A percentile compares a stretch with the other conserved stretches of the same genome.
phyloP scores from a whole-genome alignment of 441 rosid genomes.

The Euphorbia schlechtendalii region DNA sequence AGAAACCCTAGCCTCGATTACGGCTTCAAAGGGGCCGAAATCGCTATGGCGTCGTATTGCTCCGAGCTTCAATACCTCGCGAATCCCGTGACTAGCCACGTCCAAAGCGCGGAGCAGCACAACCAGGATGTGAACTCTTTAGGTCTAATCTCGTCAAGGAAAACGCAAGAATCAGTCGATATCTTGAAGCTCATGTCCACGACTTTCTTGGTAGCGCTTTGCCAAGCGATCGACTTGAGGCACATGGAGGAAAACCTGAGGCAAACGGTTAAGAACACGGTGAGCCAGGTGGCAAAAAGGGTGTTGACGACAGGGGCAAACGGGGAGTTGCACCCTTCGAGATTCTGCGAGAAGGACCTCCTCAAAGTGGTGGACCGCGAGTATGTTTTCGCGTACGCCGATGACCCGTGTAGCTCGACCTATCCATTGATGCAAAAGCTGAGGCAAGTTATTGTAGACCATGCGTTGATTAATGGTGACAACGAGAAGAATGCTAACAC shows the following conservation, averaged over 20 bases:
- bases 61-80: slow-evolving; percentile 73
- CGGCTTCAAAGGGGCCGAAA: slow-evolving; percentile 87
- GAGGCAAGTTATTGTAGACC: slow-evolving; percentile 62
- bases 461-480: slow-evolving; percentile 61
- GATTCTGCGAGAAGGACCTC: slow-evolving; percentile 54
- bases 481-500: slow-evolving; percentile 42
- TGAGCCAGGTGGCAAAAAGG: slow-evolving; percentile 43
- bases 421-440: slow-evolving; percentile 65
- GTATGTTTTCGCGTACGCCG: slow-evolving; percentile 49
- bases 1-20: slow-evolving; percentile 70
- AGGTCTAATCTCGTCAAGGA: slow-evolving; percentile 68
- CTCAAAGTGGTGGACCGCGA: slow-evolving; percentile 54
- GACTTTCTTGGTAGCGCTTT: slow-evolving; percentile 52
- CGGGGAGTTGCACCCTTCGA: slow-evolving; percentile 56
- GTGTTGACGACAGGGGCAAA: slow-evolving; percentile 29
- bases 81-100: slow-evolving; percentile 56
- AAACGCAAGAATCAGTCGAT: slow-evolving; percentile 60
- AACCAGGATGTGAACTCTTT: slow-evolving; percentile 64
- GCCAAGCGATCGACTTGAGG: slow-evolving; percentile 58
- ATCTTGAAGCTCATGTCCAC: slow-evolving; percentile 60
- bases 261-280: slow-evolving; percentile 40
- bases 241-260: slow-evolving; percentile 64
- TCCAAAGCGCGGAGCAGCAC: slow-evolving; percentile 61
- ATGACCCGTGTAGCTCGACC: slow-evolving; percentile 59
- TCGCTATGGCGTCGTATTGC: slow-evolving; percentile 77